Percentiles rank a stretch among this genome's conserved stretches.
Evolutionary conservation across 2,329 filamentous ascomycete species (phyloP).

Genomic region (Colletotrichum theobromicola): DNA sequence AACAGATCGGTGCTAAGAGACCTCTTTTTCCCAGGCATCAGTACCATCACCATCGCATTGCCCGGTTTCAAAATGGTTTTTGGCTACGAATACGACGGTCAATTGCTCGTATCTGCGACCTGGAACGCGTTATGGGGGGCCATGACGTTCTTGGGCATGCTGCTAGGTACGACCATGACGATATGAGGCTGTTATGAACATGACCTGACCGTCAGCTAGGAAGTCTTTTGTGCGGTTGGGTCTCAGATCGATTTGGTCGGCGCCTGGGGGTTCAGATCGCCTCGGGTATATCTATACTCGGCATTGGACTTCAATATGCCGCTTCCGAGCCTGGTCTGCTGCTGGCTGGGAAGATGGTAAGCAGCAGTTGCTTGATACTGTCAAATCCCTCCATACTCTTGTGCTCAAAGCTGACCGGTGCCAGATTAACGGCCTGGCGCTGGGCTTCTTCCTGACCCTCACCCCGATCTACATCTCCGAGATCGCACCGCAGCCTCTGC

Average conservation of each 20-base stretch:
- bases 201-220: not conserved
- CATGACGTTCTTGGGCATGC: not conserved
- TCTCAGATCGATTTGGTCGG: not conserved
- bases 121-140: not conserved
- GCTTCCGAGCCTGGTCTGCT: not conserved
- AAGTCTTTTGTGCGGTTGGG: not conserved
- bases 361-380: not conserved
- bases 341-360: not conserved
- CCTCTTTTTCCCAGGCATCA: not conserved
- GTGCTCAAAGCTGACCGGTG: not conserved
- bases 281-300: not conserved
- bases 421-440: not conserved
- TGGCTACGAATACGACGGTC: slow-evolving; percentile 31
- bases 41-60: slow-evolving; percentile 25
- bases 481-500: not conserved
- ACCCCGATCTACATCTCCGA: not conserved
- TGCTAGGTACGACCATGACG: too few relatives aligned
- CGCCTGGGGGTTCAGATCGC: not conserved
- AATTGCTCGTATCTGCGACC: slow-evolving; percentile 22
- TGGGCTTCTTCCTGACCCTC: not conserved
- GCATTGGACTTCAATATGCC: not conserved
- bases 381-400: not conserved
- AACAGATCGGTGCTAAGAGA: too few relatives aligned
- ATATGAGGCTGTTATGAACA: too few relatives aligned
- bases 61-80: slow-evolving; percentile 39